Evolutionary conservation across 1,139 yeast species (phyloP).

Genomic region (Pneumocystis canis): DNA sequence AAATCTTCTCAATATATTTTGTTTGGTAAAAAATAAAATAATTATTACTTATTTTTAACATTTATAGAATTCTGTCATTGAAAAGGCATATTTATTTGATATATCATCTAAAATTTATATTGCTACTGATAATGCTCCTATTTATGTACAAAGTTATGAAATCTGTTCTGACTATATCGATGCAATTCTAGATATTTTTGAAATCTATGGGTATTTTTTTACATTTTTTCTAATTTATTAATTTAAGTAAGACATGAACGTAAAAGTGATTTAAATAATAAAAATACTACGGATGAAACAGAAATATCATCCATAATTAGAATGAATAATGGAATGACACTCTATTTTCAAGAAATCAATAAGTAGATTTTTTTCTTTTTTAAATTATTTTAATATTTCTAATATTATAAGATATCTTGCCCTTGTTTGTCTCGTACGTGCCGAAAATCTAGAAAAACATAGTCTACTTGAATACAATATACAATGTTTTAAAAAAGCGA

Average conservation of each 20-base stretch:
- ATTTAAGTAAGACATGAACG: neutral
- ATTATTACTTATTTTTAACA: neutral
- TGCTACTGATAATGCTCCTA: constrained; percentile 92
- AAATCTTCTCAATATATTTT: constrained; percentile 72
- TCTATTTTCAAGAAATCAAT: constrained; percentile 81
- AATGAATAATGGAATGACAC: constrained; percentile 65
- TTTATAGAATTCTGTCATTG: constrained; percentile 66
- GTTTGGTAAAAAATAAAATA: constrained; percentile 20
- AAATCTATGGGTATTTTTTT: constrained; percentile 23
- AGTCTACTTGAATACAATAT: constrained; percentile 84
- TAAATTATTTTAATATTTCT: neutral
- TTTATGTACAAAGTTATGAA: constrained; percentile 87
- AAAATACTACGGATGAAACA: constrained; percentile 9
- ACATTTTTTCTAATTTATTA: neutral
- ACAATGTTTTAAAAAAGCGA: constrained; percentile 59
- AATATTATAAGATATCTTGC: constrained; percentile 34
- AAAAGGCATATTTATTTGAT: constrained; percentile 83
- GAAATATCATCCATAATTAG: constrained; percentile 17
- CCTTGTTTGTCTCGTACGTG: constrained; percentile 68
- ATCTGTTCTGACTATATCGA: constrained; percentile 95
- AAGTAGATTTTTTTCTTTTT: constrained; percentile 37
- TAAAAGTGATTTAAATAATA: neutral
- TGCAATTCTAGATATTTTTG: constrained; percentile 73
- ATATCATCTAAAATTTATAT: constrained; percentile 87
- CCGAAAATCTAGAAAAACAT: constrained; percentile 34